Evolutionary conservation across 1,284 basidiomycete genomes (phyloP).

Genomic region (Ganoderma lucidum): DNA sequence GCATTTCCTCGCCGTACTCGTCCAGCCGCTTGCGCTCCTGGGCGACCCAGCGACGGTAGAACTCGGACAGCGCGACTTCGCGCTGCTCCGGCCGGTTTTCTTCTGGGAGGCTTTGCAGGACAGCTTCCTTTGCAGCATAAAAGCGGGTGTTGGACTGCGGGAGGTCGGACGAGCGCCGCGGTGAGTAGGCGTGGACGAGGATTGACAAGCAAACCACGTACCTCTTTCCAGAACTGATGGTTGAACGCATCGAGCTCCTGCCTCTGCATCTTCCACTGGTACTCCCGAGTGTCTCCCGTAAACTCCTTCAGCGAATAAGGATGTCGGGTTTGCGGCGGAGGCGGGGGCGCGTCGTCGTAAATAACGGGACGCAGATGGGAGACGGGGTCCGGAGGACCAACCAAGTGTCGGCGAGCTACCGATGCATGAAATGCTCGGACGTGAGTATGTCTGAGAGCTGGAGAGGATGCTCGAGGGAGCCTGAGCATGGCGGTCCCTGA

Average conservation of each 20-base stretch:
- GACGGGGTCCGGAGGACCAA: conserved; percentile 77
- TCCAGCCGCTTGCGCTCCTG: conserved; percentile 67
- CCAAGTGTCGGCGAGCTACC: conserved; percentile 50
- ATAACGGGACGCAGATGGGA: conserved; percentile 82
- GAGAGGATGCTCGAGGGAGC: conserved; percentile 19
- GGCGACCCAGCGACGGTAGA: conserved; percentile 74
- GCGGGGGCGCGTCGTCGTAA: conserved; percentile 63
- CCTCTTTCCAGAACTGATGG: conserved; percentile 79
- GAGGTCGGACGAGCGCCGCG: not conserved
- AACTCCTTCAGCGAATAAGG: conserved; percentile 82
- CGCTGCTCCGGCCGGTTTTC: conserved; percentile 57
- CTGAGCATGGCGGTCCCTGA: conserved; percentile 33
- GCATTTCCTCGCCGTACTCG: conserved; percentile 70
- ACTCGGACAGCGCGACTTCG: conserved; percentile 72
- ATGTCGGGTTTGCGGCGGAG: conserved; percentile 48
- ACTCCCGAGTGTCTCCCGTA: conserved; percentile 54
- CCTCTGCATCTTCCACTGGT: conserved; percentile 73
- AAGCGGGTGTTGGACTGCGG: conserved; percentile 77
- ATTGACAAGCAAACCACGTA: conserved; percentile 48
- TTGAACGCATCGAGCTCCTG: conserved; percentile 76
- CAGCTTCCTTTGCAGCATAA: conserved; percentile 65
- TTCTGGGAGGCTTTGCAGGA: conserved; percentile 63
- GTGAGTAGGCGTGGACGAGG: not conserved
- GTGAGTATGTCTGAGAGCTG: not conserved
- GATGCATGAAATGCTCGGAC: conserved; percentile 53